Base-by-base conservation (phyloP, 1,139 yeast species). In the Hyphopichia fennica region DNA sequence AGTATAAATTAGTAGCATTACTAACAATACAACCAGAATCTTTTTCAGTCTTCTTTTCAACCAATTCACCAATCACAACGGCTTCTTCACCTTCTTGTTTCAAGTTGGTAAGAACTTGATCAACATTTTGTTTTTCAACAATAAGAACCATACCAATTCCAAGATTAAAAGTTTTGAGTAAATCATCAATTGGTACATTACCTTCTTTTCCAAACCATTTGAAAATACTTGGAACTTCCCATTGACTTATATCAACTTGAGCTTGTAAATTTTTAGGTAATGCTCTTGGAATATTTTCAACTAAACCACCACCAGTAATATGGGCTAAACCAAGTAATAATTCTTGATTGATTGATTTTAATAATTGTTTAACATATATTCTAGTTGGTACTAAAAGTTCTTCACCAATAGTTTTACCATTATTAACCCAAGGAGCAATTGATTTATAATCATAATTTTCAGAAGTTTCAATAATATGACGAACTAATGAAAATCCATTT, bases 91-190 rank as follows among this genome's bases (percentile, higher is more conserved):
- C 89, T 36, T 81, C 82, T 42, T 70, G 68, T 52, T 72, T 65
- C 48, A 93, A 74, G 49, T 79, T 69, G 45, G 69, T 60, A 39
- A 73, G 69, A 15, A 84, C 85, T 49, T 70, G 68, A 2, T 72
- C 80, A 18, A 81, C 96, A 44, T 87, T 79, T 44, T 75, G 81
- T 42, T 61, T 57, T 55, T 77, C 79, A 29, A 89, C 97, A 56
- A 93, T 86, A 41, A 87, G 80, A 33, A 89, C 93, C 99, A 95
- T 95, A 57, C 99, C 99, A 54, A 95, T 79, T 68, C 99, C 99
- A 77, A 91, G 78, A 66, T 95, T 95, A 63, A 95, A 79, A 3
- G 99, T 95, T 76, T 89, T 91, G 58, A 89, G 72, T 50, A 89
- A 81, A 63, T 95, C 99, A 16, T 72, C 72, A 41, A 77, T 72